Conservation (phyloP, 805 yeast genomes). For the Candida coquimbonensis region DNA sequence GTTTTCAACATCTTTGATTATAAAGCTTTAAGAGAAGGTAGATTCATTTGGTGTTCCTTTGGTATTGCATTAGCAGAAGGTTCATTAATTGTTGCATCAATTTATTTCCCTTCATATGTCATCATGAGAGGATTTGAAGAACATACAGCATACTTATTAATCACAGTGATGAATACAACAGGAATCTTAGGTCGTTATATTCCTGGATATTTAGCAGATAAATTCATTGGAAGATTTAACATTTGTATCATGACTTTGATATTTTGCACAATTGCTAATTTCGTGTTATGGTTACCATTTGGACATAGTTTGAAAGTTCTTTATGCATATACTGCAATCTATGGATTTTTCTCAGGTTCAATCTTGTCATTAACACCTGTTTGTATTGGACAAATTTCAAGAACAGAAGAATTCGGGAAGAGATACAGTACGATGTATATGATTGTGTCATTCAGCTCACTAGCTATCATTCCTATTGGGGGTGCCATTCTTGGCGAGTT, state of each 20-base stretch:
- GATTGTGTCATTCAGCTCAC: conserved; percentile 43
- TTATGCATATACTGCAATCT: conserved; percentile 40
- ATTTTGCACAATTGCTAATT: conserved; percentile 28
- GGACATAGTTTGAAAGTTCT: conserved; percentile 29
- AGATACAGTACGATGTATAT: conserved; percentile 53
- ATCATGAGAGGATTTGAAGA: conserved; percentile 39
- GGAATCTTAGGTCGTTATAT: conserved; percentile 40
- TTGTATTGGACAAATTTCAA: conserved; percentile 52
- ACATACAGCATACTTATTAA: conserved; percentile 36
- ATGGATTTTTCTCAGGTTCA: conserved; percentile 52
- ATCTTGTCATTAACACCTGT: conserved; percentile 52
- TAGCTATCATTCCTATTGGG: conserved; percentile 43
- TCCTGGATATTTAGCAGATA: conserved; percentile 40
- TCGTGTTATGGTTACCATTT: conserved; percentile 37
- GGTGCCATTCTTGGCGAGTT: conserved; percentile 39
- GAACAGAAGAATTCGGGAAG: conserved; percentile 46
- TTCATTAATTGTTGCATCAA: conserved; percentile 32
- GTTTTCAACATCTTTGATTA: conserved; percentile 31
- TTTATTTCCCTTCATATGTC: conserved; percentile 49
- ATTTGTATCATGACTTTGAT: conserved; percentile 34
- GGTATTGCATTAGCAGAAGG: conserved; percentile 35
- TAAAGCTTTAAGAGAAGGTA: conserved; percentile 34
- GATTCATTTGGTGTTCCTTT: conserved; percentile 35
- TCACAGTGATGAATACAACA: conserved; percentile 39
- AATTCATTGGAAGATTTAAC: conserved; percentile 44